These are phyloP conservation scores for Cercospora janseana DNA, from an alignment of 2,329 filamentous ascomycete genomes.

Conservation along the genomic window DNA sequence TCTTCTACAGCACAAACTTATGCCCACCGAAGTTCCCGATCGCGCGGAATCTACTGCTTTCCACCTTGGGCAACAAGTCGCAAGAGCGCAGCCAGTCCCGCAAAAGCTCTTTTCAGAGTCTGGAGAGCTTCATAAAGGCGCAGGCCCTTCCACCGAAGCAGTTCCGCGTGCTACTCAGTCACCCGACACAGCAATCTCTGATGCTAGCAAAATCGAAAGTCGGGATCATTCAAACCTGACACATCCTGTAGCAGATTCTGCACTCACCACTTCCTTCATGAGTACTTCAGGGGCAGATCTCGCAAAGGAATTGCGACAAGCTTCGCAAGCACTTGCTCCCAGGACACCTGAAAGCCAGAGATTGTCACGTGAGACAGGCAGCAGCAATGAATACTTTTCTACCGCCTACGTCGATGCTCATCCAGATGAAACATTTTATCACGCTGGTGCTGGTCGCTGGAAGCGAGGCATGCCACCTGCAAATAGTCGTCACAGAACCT, in stretches of 20 bases:
- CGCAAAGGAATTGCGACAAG: no score
- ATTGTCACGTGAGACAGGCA: no score
- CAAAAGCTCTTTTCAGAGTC: no score
- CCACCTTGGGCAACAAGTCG: neutral
- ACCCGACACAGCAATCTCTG: no score
- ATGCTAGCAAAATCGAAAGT: no score
- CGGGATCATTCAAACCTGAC: neutral
- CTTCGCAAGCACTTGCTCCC: neutral
- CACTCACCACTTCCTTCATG: neutral
- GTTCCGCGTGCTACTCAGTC: no score
- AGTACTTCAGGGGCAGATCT: neutral
- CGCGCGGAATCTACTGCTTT: neutral
- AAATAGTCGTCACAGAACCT: slow-evolving; percentile 2
- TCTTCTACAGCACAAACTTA: neutral
- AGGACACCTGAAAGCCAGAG: no score
- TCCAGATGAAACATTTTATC: slow-evolving; percentile 22
- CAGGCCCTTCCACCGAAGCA: no score
- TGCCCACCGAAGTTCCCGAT: slow-evolving; percentile 5
- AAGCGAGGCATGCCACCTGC: slow-evolving; percentile 13
- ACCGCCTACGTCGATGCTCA: slow-evolving; percentile 20
- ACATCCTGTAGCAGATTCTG: neutral
- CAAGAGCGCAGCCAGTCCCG: neutral
- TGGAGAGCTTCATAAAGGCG: no score
- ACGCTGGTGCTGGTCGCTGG: slow-evolving; percentile 20
- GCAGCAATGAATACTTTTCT: slow-evolving; percentile 6